Evolutionary conservation across 1,139 yeast species (phyloP).

Genomic region (Taphrina communis): DNA sequence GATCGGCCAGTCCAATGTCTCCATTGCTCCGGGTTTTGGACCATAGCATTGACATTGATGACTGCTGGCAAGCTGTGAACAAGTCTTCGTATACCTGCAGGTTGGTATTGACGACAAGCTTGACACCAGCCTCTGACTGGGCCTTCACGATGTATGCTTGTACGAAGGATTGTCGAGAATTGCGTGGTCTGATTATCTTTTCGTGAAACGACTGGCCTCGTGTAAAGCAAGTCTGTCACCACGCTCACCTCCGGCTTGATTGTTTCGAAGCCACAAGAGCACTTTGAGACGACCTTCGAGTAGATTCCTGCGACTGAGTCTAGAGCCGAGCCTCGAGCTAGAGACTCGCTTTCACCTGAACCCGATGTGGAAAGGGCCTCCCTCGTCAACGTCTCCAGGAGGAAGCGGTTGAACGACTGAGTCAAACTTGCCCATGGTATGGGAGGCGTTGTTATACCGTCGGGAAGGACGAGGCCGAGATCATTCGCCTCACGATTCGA

Average conservation of each 20-base stretch:
- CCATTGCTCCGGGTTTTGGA: conserved; percentile 50
- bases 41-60: conserved; percentile 65
- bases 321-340: conserved; percentile 47
- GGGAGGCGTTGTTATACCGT: conserved; percentile 53
- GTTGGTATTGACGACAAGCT: conserved; percentile 42
- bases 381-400: conserved; percentile 59
- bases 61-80: conserved; percentile 68
- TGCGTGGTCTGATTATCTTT: conserved; percentile 32
- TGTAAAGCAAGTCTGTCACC: conserved; percentile 46
- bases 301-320: conserved; percentile 46
- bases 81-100: conserved; percentile 50
- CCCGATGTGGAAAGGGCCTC: conserved; percentile 51
- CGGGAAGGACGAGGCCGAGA: conserved; percentile 58
- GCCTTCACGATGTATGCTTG: conserved; percentile 43
- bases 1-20: conserved; percentile 44
- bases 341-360: conserved; percentile 50
- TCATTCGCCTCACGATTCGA: conserved; percentile 52
- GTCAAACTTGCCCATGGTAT: conserved; percentile 49
- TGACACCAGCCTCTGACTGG: conserved; percentile 42
- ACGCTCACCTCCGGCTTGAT: conserved; percentile 44
- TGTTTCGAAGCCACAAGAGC: conserved; percentile 45
- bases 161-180: conserved; percentile 42
- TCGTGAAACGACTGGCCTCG: conserved; percentile 41
- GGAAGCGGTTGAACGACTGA: conserved; percentile 65
- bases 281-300: conserved; percentile 52